phyloP scores from a whole-genome alignment of 2,329 filamentous ascomycete genomes.

The Aciculosporium take region DNA sequence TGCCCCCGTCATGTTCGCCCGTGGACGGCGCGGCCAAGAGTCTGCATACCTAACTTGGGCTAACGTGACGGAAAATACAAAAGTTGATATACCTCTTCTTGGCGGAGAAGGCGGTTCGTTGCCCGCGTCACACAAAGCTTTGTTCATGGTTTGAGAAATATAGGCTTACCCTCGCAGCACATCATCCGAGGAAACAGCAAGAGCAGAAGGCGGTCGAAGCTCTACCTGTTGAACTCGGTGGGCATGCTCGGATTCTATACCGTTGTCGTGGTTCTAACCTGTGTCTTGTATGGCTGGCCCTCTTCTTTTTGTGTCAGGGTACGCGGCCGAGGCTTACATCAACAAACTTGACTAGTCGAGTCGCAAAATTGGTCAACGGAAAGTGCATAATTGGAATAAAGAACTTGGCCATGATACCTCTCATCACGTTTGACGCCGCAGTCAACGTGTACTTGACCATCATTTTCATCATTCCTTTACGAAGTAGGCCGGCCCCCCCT shows the following conservation, averaged over 20 bases:
- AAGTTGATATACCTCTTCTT: slow-evolving; percentile 50
- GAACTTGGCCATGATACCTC: slow-evolving; percentile 41
- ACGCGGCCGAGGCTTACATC: background rate
- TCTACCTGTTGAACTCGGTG: slow-evolving; percentile 48
- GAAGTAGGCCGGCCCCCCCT: slow-evolving; percentile 25
- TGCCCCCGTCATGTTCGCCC: background rate
- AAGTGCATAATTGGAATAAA: slow-evolving; percentile 49
- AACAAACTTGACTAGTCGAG: slow-evolving; percentile 35
- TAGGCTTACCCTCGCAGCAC: slow-evolving; percentile 24
- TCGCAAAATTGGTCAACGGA: slow-evolving; percentile 38
- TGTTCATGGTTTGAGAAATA: background rate
- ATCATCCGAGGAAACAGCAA: slow-evolving; percentile 41
- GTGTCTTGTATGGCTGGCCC: slow-evolving; percentile 42
- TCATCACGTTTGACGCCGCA: slow-evolving; percentile 45
- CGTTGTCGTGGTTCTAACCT: slow-evolving; percentile 41
- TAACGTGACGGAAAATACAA: background rate
- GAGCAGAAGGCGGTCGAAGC: slow-evolving; percentile 36
- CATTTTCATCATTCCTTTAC: slow-evolving; percentile 47
- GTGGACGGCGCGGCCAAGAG: no score
- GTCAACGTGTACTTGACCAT: slow-evolving; percentile 50
- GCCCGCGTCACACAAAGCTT: slow-evolving; percentile 12
- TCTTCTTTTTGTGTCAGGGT: background rate
- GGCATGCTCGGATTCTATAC: slow-evolving; percentile 35
- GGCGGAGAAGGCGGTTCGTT: slow-evolving; percentile 43
- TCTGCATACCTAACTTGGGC: no score